Conservation (phyloP, 164 flowering plant species). For the Saururus chinensis region DNA sequence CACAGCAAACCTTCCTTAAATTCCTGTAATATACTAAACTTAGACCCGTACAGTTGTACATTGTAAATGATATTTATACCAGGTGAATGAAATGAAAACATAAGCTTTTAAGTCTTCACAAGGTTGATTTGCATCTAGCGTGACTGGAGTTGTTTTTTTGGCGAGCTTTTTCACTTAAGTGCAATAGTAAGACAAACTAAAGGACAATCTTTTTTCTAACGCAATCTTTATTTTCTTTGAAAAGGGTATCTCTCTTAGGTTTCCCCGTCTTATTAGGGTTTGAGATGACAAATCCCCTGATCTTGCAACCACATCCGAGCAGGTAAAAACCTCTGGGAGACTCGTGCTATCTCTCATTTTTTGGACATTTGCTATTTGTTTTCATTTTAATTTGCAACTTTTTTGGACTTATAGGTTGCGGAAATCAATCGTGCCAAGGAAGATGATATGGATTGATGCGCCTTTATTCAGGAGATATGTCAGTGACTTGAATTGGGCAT, state of each 20-base stretch:
- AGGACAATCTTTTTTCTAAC: not conserved
- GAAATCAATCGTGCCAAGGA: slow-evolving; percentile 71
- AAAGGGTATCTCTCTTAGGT: slow-evolving; percentile 92
- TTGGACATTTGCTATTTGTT: not conserved
- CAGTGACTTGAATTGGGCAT: too few relatives aligned
- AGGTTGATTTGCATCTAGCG: slow-evolving; percentile 30
- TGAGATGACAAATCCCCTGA: slow-evolving; percentile 93
- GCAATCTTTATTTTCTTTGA: not conserved
- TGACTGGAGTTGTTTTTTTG: not conserved
- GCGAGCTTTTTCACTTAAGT: not conserved
- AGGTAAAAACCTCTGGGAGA: slow-evolving; percentile 34
- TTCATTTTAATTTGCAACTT: not conserved
- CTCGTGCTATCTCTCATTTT: not conserved
- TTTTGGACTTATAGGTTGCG: slow-evolving; percentile 45
- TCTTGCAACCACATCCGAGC: slow-evolving; percentile 70
- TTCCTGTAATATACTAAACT: too few relatives aligned
- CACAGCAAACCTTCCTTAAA: too few relatives aligned
- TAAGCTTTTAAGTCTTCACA: too few relatives aligned
- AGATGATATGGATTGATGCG: slow-evolving; percentile 45
- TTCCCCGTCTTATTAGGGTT: slow-evolving; percentile 75
- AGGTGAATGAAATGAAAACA: too few relatives aligned
- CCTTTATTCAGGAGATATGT: not conserved
- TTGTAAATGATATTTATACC: too few relatives aligned
- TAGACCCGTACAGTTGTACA: too few relatives aligned
- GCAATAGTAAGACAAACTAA: not conserved